A percentile compares a stretch with the other conserved stretches of the same genome.
These are phyloP conservation scores for Ceratobasidium papillatum DNA, from an alignment of 1,284 basidiomycete species.

Conservation along the genomic window DNA sequence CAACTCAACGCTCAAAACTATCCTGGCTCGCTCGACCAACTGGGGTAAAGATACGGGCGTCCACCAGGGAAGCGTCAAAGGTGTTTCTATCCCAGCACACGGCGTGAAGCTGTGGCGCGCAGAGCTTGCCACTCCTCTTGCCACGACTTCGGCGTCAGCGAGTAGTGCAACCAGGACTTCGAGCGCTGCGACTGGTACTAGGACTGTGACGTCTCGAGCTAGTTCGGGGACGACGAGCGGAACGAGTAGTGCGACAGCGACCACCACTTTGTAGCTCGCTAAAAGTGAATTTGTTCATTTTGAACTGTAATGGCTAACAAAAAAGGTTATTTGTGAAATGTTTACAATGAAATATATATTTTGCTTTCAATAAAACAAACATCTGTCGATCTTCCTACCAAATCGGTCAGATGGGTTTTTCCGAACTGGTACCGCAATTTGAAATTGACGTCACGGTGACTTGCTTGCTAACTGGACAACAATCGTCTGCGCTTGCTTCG, in stretches of 20 bases:
- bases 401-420: background rate
- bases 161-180: background rate
- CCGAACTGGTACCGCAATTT: background rate
- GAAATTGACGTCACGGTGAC: background rate
- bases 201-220: background rate
- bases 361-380: background rate
- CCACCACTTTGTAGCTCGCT: background rate
- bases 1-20: conserved; percentile 14
- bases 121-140: conserved; percentile 17
- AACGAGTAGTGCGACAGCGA: background rate
- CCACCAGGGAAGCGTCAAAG: conserved; percentile 47
- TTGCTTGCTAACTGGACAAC: too few relatives aligned
- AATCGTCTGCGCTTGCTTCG: too few relatives aligned
- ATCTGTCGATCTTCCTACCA: background rate
- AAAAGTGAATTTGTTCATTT: background rate
- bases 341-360: background rate
- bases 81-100: conserved; percentile 49
- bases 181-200: background rate
- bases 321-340: background rate
- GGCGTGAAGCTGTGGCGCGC: conserved; percentile 50
- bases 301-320: background rate
- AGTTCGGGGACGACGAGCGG: background rate
- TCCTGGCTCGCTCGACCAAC: conserved; percentile 45
- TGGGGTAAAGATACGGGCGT: conserved; percentile 53
- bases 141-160: background rate